These are phyloP conservation scores for Leucocoprinus sp. DNA, from an alignment of 768 basidiomycete species.

Conservation along the genomic window DNA sequence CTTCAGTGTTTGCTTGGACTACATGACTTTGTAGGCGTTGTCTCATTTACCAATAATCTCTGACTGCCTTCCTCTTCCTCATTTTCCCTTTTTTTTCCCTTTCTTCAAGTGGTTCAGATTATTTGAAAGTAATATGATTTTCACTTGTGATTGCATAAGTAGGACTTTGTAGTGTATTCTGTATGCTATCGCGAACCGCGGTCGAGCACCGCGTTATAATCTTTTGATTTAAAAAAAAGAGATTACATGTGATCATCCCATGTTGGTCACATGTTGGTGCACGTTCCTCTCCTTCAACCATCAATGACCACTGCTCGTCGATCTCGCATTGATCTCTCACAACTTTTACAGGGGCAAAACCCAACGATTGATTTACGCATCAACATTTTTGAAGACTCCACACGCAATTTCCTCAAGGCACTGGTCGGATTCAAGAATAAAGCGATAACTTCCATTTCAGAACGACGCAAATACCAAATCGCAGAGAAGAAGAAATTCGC, in stretches of 20 bases:
- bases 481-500: conserved; percentile 51
- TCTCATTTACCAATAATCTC: no score
- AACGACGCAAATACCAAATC: conserved; percentile 53
- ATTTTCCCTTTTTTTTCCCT: no score
- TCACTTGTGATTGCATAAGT: no score
- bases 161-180: no score
- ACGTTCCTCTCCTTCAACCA: neutral
- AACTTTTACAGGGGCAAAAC: conserved; percentile 43
- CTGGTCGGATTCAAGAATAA: conserved; percentile 66
- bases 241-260: conserved; percentile 5
- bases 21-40: no score
- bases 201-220: no score
- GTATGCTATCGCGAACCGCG: no score
- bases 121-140: no score
- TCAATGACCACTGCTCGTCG: conserved; percentile 23
- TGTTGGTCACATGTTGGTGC: neutral
- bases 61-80: no score
- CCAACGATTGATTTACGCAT: conserved; percentile 61
- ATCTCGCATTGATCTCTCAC: conserved; percentile 54
- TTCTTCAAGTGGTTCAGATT: no score
- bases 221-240: no score
- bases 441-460: conserved; percentile 61
- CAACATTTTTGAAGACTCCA: conserved; percentile 54
- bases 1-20: no score
- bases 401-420: conserved; percentile 64